Base-by-base conservation (phyloP, 73 alveolate species). In the Symbiodinium natans region DNA sequence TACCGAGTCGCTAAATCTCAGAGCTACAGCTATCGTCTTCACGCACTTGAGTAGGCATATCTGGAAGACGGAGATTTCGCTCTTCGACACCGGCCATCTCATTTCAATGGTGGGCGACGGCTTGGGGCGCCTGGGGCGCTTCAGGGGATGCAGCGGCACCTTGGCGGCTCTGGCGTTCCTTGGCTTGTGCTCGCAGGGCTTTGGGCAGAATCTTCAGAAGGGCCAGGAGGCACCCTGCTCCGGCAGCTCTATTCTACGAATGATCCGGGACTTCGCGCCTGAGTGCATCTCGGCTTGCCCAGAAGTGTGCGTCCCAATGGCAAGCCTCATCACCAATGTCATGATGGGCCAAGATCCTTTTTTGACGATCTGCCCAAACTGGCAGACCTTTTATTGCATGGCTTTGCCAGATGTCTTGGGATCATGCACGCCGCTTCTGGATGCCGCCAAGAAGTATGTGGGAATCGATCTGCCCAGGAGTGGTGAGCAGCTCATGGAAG, bases 381-480 rank as follows among this genome's bases (percentile, higher is more conserved):
- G 84, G 84, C 41, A 86, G 31, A 86, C 83, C 83, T 86, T 86
- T n/a, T 31, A 23, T 7, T 86, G 94, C 77, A 86, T 86, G 94
- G 94, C 94, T 52, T 31, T 43, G 34, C 84, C 82, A 17, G 83
- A 54, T 15, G 83, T 86, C 29, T 27, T 86, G 40, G 46, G 39
- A 8, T 15, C 9, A 21, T 86, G 94, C 94, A 86, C 94, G 10
- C 94, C 94, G 21, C 83, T 86, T 74, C 33, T 86, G 84, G 94
- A 86, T 36, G 94, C 94, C 2, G 94, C 94, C 15, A 46, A 48
- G 39, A 54, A 19, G 63, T 86, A 86, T 33, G 83, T 86, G 84
- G 94, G 94, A 33, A 86, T 86, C 84, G 54, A 86, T 83, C 39
- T 86, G 41, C 94, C 94, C 29, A 17, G 94, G n/a, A 48, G 83